These are phyloP conservation scores for Gymnopilus dilepis DNA, from an alignment of 768 basidiomycete genomes.

Conservation along the genomic window DNA sequence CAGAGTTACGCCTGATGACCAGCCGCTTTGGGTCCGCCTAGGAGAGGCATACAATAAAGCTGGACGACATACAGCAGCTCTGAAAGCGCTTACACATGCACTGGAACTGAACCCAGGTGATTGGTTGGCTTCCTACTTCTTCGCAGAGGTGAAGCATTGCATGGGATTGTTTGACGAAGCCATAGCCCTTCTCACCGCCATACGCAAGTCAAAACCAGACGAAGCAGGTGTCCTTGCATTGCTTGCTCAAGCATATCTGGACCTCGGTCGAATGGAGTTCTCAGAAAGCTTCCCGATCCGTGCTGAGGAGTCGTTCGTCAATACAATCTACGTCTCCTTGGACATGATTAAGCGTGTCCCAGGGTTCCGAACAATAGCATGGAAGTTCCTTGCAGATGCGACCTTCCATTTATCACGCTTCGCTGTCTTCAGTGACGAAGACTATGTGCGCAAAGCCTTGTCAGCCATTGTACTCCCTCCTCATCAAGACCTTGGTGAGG, in stretches of 20 bases:
- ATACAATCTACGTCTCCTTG: slow-evolving; percentile 59
- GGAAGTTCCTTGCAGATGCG: slow-evolving; percentile 87
- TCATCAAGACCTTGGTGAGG: slow-evolving; percentile 43
- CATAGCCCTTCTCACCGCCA: slow-evolving; percentile 62
- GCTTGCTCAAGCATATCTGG: slow-evolving; percentile 73
- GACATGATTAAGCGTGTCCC: slow-evolving; percentile 52
- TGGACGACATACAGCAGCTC: slow-evolving; percentile 85
- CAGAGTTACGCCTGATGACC: slow-evolving; percentile 77
- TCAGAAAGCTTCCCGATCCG: slow-evolving; percentile 74
- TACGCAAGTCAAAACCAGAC: slow-evolving; percentile 58
- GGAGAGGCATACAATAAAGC: slow-evolving; percentile 91
- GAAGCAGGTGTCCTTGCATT: slow-evolving; percentile 78
- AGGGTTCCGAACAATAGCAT: slow-evolving; percentile 73
- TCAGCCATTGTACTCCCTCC: slow-evolving; percentile 42
- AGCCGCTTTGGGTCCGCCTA: slow-evolving; percentile 85
- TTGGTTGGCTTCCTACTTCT: slow-evolving; percentile 85
- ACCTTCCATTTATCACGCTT: slow-evolving; percentile 66
- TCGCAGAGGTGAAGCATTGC: slow-evolving; percentile 83
- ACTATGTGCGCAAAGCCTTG: slow-evolving; percentile 39
- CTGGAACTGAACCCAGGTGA: slow-evolving; percentile 74
- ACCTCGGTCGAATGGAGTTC: slow-evolving; percentile 69
- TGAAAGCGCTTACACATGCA: slow-evolving; percentile 84
- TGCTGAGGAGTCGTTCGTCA: slow-evolving; percentile 73
- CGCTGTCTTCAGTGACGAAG: slow-evolving; percentile 53
- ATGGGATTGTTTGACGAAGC: slow-evolving; percentile 80